phyloP scores from a whole-genome alignment of 2,329 filamentous ascomycete species.

The Microcyclosporella mali region DNA sequence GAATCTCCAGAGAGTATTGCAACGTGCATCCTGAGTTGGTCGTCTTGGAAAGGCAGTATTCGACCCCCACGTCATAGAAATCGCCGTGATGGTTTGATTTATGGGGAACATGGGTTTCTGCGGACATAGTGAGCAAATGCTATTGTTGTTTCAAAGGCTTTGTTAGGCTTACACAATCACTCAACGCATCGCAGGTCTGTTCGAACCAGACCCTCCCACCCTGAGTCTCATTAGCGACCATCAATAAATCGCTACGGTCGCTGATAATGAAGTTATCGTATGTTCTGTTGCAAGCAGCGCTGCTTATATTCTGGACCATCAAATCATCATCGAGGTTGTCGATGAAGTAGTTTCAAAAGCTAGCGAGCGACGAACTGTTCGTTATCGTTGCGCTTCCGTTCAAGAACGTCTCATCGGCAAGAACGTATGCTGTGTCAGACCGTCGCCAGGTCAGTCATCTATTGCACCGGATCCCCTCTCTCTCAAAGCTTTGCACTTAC shows the following conservation, averaged over 20 bases:
- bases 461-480: constrained; percentile 5
- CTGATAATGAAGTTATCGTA: constrained; percentile 11
- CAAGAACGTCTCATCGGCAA: no score
- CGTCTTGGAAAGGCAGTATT: constrained; percentile 13
- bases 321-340: constrained; percentile 1
- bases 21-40: constrained; percentile 7
- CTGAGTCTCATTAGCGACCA: constrained; percentile 9
- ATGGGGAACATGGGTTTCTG: no score
- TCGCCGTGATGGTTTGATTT: no score
- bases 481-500: constrained; percentile 9
- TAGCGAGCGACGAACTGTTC: no score
- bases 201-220: no score
- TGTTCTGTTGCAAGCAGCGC: constrained; percentile 8
- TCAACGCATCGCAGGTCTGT: no score
- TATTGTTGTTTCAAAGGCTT: constrained; percentile 4
- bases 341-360: constrained; percentile 3
- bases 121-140: constrained; percentile 9
- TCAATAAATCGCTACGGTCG: constrained; percentile 7
- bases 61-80: constrained; percentile 10
- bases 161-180: no score
- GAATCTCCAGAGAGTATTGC: constrained; percentile 12
- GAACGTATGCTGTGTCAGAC: neutral
- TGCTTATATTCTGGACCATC: constrained; percentile 8
- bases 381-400: no score
- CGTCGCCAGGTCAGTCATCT: neutral